A percentile compares a stretch with the other conserved stretches of the same genome.
These are phyloP conservation scores for Mortierella sp. DNA, from an alignment of 371 early-diverging fungal genomes.

Conservation along the genomic window DNA sequence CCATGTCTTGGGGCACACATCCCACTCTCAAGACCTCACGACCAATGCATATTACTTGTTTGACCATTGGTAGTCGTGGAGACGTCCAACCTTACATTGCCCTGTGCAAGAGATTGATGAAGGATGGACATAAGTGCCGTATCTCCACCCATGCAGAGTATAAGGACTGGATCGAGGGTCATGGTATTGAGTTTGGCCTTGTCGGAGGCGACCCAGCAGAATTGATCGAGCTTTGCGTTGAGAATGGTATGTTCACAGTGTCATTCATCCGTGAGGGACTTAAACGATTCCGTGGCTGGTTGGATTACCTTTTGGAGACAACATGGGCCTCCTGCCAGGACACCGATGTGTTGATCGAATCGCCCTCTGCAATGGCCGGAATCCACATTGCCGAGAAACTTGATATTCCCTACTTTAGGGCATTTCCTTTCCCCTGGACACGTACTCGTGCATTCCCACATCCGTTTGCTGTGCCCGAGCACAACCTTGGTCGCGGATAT, in stretches of 20 bases:
- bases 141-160: slow-evolving; percentile 86
- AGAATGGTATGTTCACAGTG: slow-evolving; percentile 82
- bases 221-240: slow-evolving; percentile 74
- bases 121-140: slow-evolving; percentile 79
- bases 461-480: slow-evolving; percentile 81
- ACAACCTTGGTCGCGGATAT: slow-evolving; percentile 75
- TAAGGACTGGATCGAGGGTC: slow-evolving; percentile 79
- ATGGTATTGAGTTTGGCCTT: slow-evolving; percentile 80
- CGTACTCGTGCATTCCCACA: slow-evolving; percentile 86
- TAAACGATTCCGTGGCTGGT: slow-evolving; percentile 79
- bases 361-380: slow-evolving; percentile 85
- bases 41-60: slow-evolving; percentile 79
- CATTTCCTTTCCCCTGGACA: slow-evolving; percentile 90
- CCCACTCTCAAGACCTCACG: slow-evolving; percentile 53
- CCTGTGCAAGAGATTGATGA: slow-evolving; percentile 79
- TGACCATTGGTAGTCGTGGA: slow-evolving; percentile 90
- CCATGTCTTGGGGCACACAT: slow-evolving; percentile 32
- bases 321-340: slow-evolving; percentile 82
- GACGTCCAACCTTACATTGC: slow-evolving; percentile 92
- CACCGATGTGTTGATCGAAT: slow-evolving; percentile 82
- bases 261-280: slow-evolving; percentile 77
- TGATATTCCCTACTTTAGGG: slow-evolving; percentile 78
- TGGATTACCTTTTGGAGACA: slow-evolving; percentile 77
- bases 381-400: slow-evolving; percentile 85
- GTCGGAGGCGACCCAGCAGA: slow-evolving; percentile 66